Conservation (phyloP, 2,329 filamentous ascomycete species). For the Claviceps sp. region DNA sequence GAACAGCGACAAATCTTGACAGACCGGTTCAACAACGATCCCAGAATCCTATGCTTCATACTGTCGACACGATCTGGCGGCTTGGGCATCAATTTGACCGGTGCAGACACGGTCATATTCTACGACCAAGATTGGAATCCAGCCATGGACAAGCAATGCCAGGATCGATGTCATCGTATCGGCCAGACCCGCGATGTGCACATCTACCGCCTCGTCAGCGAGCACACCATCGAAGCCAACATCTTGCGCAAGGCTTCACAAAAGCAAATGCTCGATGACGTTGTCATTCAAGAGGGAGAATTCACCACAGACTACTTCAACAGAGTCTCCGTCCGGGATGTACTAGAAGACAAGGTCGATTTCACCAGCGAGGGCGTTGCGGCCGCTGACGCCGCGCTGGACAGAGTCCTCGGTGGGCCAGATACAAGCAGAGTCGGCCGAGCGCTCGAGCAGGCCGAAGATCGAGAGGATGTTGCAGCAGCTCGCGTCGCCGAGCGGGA, state of each 20-base stretch:
- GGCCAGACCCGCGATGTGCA: slow-evolving; percentile 96
- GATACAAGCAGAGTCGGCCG: slow-evolving; percentile 51
- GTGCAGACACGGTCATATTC: slow-evolving; percentile 95
- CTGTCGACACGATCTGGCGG: slow-evolving; percentile 88
- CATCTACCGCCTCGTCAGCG: slow-evolving; percentile 86
- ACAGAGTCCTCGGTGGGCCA: slow-evolving; percentile 61
- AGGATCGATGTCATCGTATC: slow-evolving; percentile 93
- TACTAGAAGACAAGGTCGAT: slow-evolving; percentile 48
- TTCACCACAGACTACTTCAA: slow-evolving; percentile 97
- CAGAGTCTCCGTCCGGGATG: slow-evolving; percentile 58
- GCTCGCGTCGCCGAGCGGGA: slow-evolving; percentile 83
- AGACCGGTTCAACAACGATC: slow-evolving; percentile 92
- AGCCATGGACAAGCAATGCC: slow-evolving; percentile 98
- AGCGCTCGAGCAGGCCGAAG: slow-evolving; percentile 80
- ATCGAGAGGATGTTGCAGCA: slow-evolving; percentile 79
- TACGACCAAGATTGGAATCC: slow-evolving; percentile 99
- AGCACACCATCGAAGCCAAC: slow-evolving; percentile 95
- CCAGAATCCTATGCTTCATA: slow-evolving; percentile 87
- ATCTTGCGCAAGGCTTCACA: slow-evolving; percentile 94
- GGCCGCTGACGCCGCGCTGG: slow-evolving; percentile 71
- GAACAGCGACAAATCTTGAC: slow-evolving; percentile 92
- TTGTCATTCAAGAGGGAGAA: slow-evolving; percentile 94
- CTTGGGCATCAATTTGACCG: slow-evolving; percentile 89
- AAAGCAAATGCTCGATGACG: slow-evolving; percentile 94
- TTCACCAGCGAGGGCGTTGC: slow-evolving; percentile 38